Conservation (phyloP, 2,329 filamentous ascomycete species). For the Myriosclerotinia duriaeana region DNA sequence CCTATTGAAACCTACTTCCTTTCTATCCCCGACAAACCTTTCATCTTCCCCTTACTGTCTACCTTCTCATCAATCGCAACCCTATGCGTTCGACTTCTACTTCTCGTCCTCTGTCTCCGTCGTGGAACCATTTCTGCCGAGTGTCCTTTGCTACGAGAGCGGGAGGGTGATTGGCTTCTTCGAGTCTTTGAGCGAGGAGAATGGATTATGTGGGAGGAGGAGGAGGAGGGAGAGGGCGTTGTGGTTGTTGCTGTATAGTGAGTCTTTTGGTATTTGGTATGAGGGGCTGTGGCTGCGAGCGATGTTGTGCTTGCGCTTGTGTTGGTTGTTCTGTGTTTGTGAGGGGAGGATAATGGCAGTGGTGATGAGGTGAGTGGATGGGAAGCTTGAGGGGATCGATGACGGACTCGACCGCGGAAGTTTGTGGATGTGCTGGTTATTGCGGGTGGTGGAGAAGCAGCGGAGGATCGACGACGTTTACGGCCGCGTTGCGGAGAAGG, state of each 20-base stretch:
- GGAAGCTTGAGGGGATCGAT: slow-evolving; percentile 30
- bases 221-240: not conserved
- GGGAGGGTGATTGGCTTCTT: slow-evolving; percentile 32
- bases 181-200: slow-evolving; percentile 15
- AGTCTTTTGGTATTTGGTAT: slow-evolving; percentile 18
- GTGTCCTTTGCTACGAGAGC: slow-evolving; percentile 19
- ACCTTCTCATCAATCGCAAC: slow-evolving; percentile 13
- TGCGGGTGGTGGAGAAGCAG: slow-evolving; percentile 25
- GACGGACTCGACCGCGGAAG: slow-evolving; percentile 36
- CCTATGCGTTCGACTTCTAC: slow-evolving; percentile 27
- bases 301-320: not conserved
- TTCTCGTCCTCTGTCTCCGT: slow-evolving; percentile 33
- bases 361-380: not conserved
- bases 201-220: not conserved
- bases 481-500: slow-evolving; percentile 33
- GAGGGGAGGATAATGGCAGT: slow-evolving; percentile 1
- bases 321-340: not conserved
- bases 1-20: not conserved
- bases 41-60: slow-evolving; percentile 1
- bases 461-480: slow-evolving; percentile 37
- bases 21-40: not conserved
- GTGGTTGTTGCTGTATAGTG: not conserved
- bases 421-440: slow-evolving; percentile 31
- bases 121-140: slow-evolving; percentile 23
- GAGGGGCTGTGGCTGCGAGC: slow-evolving; percentile 5